These are phyloP conservation scores for Gleditsia sinensis DNA, from an alignment of 306 rosid species.

Conservation along the genomic window DNA sequence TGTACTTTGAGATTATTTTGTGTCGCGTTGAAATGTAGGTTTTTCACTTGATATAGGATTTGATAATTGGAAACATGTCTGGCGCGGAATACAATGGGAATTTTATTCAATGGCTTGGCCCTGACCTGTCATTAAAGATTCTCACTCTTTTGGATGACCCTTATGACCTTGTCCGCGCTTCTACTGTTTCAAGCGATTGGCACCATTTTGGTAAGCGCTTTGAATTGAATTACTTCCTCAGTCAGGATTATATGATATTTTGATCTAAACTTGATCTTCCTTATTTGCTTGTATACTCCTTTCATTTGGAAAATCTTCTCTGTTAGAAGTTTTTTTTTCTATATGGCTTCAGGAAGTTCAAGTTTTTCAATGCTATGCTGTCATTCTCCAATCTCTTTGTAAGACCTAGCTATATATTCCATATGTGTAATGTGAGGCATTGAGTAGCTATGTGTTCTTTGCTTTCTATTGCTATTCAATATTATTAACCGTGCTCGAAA, in stretches of 20 bases:
- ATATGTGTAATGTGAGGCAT: neutral
- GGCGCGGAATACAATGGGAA: conserved; percentile 37
- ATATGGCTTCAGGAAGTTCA: too few relatives aligned
- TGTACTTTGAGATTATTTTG: neutral
- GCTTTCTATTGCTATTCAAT: conserved; percentile 30
- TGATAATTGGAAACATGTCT: conserved; percentile 39
- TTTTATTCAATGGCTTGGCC: conserved; percentile 52
- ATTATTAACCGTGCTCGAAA: conserved; percentile 9
- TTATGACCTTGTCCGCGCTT: conserved; percentile 57
- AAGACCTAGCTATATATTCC: neutral
- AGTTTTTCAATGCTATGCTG: conserved; percentile 12
- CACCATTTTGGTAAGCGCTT: conserved; percentile 51
- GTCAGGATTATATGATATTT: conserved; percentile 10
- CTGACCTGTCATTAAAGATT: conserved; percentile 53
- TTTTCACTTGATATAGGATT: conserved; percentile 29
- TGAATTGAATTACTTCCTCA: conserved; percentile 16
- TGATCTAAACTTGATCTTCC: too few relatives aligned
- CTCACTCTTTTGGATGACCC: conserved; percentile 62
- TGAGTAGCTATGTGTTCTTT: conserved; percentile 7
- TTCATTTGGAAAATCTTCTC: too few relatives aligned
- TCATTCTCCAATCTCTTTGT: neutral
- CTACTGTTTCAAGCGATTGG: conserved; percentile 58
- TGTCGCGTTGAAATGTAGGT: conserved; percentile 19
- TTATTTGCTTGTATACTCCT: too few relatives aligned
- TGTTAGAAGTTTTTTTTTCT: too few relatives aligned